Evolutionary conservation across 495 filamentous ascomycete species (phyloP).

Genomic region (Xylaria flabelliformis): DNA sequence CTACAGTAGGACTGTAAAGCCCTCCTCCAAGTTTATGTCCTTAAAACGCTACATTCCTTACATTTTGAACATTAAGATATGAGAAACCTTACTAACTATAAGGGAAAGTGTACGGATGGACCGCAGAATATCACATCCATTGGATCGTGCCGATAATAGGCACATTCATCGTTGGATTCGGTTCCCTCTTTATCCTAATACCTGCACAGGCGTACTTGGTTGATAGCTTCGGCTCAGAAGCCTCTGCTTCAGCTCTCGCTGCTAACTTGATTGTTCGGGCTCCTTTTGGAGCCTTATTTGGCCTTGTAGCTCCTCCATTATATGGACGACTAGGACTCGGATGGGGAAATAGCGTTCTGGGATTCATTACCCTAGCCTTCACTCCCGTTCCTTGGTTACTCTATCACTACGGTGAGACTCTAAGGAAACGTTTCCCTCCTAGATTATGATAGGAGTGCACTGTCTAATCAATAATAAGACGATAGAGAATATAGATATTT

Average conservation of each 20-base stretch:
- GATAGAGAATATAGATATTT: background rate
- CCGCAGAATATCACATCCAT: conserved; percentile 35
- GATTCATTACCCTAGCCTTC: conserved; percentile 61
- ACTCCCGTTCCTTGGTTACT: conserved; percentile 56
- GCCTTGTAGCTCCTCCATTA: conserved; percentile 60
- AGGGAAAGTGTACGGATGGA: conserved; percentile 43
- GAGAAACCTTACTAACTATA: background rate
- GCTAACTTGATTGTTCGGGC: conserved; percentile 53
- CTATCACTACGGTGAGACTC: conserved; percentile 36
- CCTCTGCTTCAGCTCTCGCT: conserved; percentile 59
- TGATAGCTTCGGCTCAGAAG: conserved; percentile 52
- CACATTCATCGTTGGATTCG: conserved; percentile 48
- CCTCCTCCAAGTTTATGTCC: background rate
- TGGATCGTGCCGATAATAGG: conserved; percentile 47
- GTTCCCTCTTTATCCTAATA: conserved; percentile 49
- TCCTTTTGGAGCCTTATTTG: conserved; percentile 61
- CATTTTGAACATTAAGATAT: background rate
- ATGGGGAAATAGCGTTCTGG: conserved; percentile 67
- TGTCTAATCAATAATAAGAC: background rate
- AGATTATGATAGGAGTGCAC: background rate
- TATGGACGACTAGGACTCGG: conserved; percentile 60
- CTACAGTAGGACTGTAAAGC: background rate
- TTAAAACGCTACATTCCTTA: background rate
- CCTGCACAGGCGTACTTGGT: conserved; percentile 56
- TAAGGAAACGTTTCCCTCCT: conserved; percentile 40